phyloP scores from a whole-genome alignment of 148 eudicot genomes.

The Selenicereus undatus region DNA sequence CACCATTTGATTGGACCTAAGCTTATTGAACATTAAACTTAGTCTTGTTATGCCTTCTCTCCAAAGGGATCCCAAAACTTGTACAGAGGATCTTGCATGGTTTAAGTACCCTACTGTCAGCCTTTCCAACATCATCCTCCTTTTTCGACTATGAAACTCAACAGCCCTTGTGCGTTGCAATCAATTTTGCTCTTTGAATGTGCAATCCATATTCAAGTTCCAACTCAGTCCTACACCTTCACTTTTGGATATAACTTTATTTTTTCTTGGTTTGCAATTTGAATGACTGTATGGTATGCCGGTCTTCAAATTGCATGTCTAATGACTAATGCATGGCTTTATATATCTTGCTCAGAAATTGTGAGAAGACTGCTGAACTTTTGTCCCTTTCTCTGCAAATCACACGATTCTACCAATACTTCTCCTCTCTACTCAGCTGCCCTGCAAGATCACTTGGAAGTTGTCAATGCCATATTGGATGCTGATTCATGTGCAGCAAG shows the following conservation, averaged over 20 bases:
- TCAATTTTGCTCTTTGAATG: no score
- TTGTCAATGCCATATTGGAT: slow-evolving; percentile 70
- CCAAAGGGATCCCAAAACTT: no score
- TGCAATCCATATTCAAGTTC: background rate
- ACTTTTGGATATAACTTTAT: background rate
- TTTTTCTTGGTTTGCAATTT: background rate
- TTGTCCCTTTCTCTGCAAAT: slow-evolving; percentile 77
- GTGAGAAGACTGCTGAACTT: slow-evolving; percentile 48
- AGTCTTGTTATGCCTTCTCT: no score
- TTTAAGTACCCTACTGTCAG: no score
- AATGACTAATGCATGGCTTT: slow-evolving; percentile 3
- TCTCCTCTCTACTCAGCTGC: slow-evolving; percentile 91
- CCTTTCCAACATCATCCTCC: no score
- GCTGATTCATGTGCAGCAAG: slow-evolving; percentile 42
- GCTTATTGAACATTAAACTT: no score
- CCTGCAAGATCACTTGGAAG: slow-evolving; percentile 61
- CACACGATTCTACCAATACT: slow-evolving; percentile 66
- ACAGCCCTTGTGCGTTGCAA: no score
- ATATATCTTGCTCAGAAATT: slow-evolving; percentile 38
- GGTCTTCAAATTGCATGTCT: background rate
- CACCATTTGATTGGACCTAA: no score
- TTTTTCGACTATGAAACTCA: no score
- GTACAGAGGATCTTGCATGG: no score
- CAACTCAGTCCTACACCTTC: background rate
- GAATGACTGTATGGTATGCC: background rate